Percentiles rank a stretch among this genome's conserved stretches.
Evolutionary conservation across 2,329 filamentous ascomycete genomes (phyloP).

Genomic region (Tolypocladium endophyticum): DNA sequence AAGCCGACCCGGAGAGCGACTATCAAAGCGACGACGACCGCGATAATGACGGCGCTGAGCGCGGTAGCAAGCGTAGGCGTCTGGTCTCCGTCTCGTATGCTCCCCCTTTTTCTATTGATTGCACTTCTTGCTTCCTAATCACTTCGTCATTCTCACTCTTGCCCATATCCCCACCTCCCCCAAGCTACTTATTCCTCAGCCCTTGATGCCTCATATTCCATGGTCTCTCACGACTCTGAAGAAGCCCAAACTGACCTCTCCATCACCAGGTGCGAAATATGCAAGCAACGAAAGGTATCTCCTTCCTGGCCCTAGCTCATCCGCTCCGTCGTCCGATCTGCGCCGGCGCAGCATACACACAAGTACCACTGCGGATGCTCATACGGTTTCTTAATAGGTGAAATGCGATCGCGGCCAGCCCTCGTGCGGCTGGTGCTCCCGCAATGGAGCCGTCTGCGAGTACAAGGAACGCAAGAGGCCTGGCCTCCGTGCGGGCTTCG

Average conservation of each 20-base stretch:
- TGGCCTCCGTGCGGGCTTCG: conserved; percentile 56
- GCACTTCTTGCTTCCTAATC: neutral
- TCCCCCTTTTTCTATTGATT: neutral
- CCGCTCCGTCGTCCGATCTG: neutral
- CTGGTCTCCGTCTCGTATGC: conserved; percentile 48
- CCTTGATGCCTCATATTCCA: neutral
- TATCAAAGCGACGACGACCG: conserved; percentile 39
- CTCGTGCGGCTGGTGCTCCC: conserved; percentile 57
- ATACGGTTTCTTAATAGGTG: conserved; percentile 34
- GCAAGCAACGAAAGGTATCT: conserved; percentile 68
- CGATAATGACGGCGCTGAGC: conserved; percentile 22
- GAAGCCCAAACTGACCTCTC: conserved; percentile 23
- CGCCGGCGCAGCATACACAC: neutral
- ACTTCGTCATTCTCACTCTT: neutral
- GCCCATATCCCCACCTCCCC: neutral
- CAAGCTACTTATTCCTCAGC: neutral
- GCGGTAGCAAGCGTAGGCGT: conserved; percentile 44
- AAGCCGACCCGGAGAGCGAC: conserved; percentile 35
- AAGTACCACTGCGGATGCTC: neutral
- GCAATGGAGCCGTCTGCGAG: conserved; percentile 52
- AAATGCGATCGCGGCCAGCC: conserved; percentile 71
- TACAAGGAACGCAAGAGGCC: conserved; percentile 62
- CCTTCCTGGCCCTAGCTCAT: neutral
- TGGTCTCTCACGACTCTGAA: conserved; percentile 6
- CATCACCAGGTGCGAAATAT: conserved; percentile 56